Evolutionary conservation across 306 rosid species (phyloP).

Genomic region (Prosopis cineraria): DNA sequence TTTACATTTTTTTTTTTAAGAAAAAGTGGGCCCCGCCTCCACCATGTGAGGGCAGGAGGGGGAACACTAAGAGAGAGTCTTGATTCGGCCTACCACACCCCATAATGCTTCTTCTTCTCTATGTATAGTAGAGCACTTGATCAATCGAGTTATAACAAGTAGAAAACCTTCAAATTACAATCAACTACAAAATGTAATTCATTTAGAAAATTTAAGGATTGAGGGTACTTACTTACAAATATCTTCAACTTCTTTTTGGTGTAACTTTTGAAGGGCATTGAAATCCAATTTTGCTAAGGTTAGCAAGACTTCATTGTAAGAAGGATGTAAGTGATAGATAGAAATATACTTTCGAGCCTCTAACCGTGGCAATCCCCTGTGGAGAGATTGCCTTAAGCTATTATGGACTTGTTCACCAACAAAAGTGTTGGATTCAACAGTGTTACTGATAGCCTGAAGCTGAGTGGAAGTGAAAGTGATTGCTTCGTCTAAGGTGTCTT

Average conservation of each 20-base stretch:
- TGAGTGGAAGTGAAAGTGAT: constrained; percentile 29
- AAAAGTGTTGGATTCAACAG: not conserved
- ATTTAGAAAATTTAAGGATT: not conserved
- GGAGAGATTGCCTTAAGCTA: constrained; percentile 39
- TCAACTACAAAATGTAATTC: too few relatives aligned
- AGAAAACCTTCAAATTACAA: too few relatives aligned
- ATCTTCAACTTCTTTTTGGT: constrained; percentile 41
- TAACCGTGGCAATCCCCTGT: constrained; percentile 37
- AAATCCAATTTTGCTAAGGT: constrained; percentile 54
- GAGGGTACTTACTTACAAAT: constrained; percentile 28
- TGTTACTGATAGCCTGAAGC: not conserved
- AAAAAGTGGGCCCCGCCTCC: too few relatives aligned
- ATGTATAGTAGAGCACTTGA: too few relatives aligned
- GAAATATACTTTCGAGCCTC: constrained; percentile 42
- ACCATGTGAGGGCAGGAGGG: too few relatives aligned
- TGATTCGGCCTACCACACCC: too few relatives aligned
- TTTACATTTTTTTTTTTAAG: too few relatives aligned
- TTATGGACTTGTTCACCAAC: constrained; percentile 38
- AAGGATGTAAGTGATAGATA: constrained; percentile 42
- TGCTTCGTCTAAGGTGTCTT: constrained; percentile 49
- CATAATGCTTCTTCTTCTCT: too few relatives aligned
- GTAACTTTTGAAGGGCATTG: constrained; percentile 46
- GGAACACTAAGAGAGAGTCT: too few relatives aligned
- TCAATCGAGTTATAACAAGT: too few relatives aligned
- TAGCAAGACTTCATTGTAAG: constrained; percentile 35